Evolutionary conservation across 192 early-diverging fungal genomes (phyloP), one percentile per base, ranked within the genome.

Genomic region (Gorgonomyces haynaldii): DNA sequence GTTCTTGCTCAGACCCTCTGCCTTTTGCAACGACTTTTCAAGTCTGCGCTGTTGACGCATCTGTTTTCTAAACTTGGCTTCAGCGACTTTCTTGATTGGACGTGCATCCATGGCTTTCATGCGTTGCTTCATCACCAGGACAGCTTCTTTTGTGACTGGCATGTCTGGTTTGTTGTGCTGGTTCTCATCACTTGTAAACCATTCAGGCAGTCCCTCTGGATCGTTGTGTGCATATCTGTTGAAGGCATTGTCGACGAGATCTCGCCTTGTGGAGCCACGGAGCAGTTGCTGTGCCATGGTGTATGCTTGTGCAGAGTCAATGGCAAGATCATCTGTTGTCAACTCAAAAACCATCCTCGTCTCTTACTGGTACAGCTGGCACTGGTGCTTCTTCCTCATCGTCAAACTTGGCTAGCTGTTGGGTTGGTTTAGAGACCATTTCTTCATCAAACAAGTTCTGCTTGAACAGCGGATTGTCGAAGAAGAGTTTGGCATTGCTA

Each of bases 21-120:
- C 87, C 72, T 96, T 94, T 69, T 86, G 85, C 57, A 85, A 78
- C 45, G 88, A 66, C 57, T 86, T 87, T 39, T 78, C 79, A 16
- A 96, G 45, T 29, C 81, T 79, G 54, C 84, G 78, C 19, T 77
- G 61, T 1, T 76, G 76, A 46, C 83, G 73, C 60, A 86, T 67
- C 81, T 94, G 88, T 75, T 98, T 95, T 41, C 96, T 74, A 34
- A 87, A 90, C 67, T 91, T 96, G 36, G 96, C 96, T 70, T 98
- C 96, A 7, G 90, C 91, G 27, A 98, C 83, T 78, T 96, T 98
- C 65, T 98, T 98, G 66, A 98, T 98, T 16, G 96, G 92, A 19
- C 93, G 84, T 2, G 91, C 96, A 62, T 98, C 84, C 53, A 98
- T 70, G 16, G 86, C 90, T 65, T 77, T 78, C 44, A 89, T 71